Conservation (phyloP, 805 yeast genomes). For the Hanseniaspora thailandica region DNA sequence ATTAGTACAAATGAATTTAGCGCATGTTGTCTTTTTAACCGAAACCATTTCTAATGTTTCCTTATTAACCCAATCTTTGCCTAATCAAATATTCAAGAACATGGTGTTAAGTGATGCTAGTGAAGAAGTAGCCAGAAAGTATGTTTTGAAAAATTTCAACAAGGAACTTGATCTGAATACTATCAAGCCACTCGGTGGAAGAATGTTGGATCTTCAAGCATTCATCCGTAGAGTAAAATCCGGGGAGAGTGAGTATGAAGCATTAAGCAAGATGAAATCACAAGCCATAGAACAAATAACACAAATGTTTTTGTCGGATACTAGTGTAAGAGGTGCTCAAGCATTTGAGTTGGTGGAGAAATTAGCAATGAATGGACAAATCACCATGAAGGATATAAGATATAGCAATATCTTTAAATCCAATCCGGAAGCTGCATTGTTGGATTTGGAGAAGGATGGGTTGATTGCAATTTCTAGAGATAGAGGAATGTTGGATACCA, state of each 20-base stretch:
- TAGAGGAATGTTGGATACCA: constrained; percentile 57
- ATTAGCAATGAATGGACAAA: constrained; percentile 39
- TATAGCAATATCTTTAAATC: constrained; percentile 50
- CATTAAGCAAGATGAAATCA: constrained; percentile 63
- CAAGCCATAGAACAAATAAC: constrained; percentile 83
- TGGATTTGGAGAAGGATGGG: constrained; percentile 69
- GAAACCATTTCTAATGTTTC: constrained; percentile 72
- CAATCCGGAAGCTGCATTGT: constrained; percentile 43
- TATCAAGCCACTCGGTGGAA: constrained; percentile 78
- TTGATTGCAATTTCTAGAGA: constrained; percentile 59
- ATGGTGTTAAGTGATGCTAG: constrained; percentile 74
- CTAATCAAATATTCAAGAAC: constrained; percentile 74
- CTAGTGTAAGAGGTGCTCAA: constrained; percentile 58
- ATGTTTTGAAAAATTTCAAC: constrained; percentile 47
- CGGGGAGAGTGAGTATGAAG: constrained; percentile 73
- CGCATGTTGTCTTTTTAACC: constrained; percentile 81
- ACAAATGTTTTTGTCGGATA: constrained; percentile 53
- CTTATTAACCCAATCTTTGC: constrained; percentile 57
- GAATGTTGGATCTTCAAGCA: constrained; percentile 86
- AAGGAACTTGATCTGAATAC: constrained; percentile 26
- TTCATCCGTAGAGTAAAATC: constrained; percentile 76
- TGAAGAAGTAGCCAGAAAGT: constrained; percentile 52
- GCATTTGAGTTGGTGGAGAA: constrained; percentile 73
- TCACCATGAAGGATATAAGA: constrained; percentile 42
- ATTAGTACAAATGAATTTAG: constrained; percentile 62